A percentile compares a stretch with the other conserved stretches of the same genome.
These are phyloP conservation scores for Aeminium ludgeri DNA, from an alignment of 495 filamentous ascomycete species.

Conservation along the genomic window DNA sequence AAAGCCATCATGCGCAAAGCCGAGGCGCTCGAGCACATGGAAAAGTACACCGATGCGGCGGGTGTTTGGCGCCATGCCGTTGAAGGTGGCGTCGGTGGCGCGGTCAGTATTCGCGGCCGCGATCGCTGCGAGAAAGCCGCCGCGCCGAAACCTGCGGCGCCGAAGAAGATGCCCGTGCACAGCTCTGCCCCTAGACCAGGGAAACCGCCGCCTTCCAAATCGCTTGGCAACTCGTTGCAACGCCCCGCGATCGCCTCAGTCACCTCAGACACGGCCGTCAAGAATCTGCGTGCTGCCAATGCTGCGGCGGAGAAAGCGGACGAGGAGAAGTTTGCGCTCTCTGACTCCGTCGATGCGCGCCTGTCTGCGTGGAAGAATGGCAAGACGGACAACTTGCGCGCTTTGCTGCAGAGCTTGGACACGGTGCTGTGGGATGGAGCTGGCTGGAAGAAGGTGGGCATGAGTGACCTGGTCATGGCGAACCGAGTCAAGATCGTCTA, in stretches of 20 bases:
- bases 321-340: slow-evolving; percentile 78
- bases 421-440: slow-evolving; percentile 77
- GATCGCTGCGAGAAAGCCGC: slow-evolving; percentile 78
- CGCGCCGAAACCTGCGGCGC: slow-evolving; percentile 24
- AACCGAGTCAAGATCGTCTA: slow-evolving; percentile 91
- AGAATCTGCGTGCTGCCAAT: slow-evolving; percentile 63
- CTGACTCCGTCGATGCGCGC: slow-evolving; percentile 63
- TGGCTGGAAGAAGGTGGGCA: slow-evolving; percentile 91
- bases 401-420: slow-evolving; percentile 75
- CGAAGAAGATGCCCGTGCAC: not conserved
- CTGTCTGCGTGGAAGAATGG: slow-evolving; percentile 68
- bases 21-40: slow-evolving; percentile 86
- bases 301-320: slow-evolving; percentile 66
- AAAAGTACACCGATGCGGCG: slow-evolving; percentile 76
- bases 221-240: slow-evolving; percentile 8
- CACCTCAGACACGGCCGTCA: slow-evolving; percentile 44
- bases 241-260: slow-evolving; percentile 23
- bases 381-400: slow-evolving; percentile 82
- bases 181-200: slow-evolving; percentile 8
- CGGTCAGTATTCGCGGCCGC: slow-evolving; percentile 68
- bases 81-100: slow-evolving; percentile 65
- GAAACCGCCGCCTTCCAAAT: slow-evolving; percentile 14
- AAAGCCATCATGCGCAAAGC: slow-evolving; percentile 90
- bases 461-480: slow-evolving; percentile 78
- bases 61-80: slow-evolving; percentile 67